Evolutionary conservation across 2,329 filamentous ascomycete genomes (phyloP).

Genomic region (Fusarium xyrophilum): DNA sequence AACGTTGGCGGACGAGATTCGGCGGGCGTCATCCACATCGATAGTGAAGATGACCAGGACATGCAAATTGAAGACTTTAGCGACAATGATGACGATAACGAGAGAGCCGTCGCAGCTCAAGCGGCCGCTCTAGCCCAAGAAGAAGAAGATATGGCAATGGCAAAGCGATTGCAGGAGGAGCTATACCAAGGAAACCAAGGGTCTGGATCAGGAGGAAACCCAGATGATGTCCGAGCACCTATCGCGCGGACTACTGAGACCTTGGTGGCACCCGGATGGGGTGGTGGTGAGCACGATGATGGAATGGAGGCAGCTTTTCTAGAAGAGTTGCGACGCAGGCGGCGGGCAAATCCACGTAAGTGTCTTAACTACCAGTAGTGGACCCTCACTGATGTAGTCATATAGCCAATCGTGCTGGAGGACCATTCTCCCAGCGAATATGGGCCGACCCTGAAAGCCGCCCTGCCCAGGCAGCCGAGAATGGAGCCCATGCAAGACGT

Average conservation of each 20-base stretch:
- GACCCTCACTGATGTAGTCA: constrained; percentile 4
- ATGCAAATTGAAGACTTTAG: constrained; percentile 51
- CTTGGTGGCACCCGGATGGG: constrained; percentile 72
- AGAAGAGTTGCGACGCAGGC: constrained; percentile 66
- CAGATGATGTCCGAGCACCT: constrained; percentile 80
- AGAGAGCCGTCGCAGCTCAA: constrained; percentile 50
- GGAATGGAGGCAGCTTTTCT: constrained; percentile 66
- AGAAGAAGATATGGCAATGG: constrained; percentile 94
- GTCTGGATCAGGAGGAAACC: constrained; percentile 46
- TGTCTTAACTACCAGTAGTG: not conserved
- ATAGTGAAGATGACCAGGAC: constrained; percentile 51
- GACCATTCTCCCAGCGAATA: constrained; percentile 51
- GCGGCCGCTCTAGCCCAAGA: constrained; percentile 61
- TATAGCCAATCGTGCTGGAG: constrained; percentile 38
- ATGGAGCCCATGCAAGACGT: constrained; percentile 72
- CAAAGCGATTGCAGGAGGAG: constrained; percentile 88
- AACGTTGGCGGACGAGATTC: constrained; percentile 47
- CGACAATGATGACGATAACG: constrained; percentile 50
- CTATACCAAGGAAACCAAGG: constrained; percentile 68
- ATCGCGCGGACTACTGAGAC: constrained; percentile 93
- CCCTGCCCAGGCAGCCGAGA: constrained; percentile 48
- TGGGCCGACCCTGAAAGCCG: constrained; percentile 44
- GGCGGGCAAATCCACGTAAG: constrained; percentile 45
- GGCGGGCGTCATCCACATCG: constrained; percentile 67
- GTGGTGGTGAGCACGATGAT: constrained; percentile 58